phyloP scores from a whole-genome alignment of 225 moss, liverwort and hornwort species.

The Climacium dendroides region DNA sequence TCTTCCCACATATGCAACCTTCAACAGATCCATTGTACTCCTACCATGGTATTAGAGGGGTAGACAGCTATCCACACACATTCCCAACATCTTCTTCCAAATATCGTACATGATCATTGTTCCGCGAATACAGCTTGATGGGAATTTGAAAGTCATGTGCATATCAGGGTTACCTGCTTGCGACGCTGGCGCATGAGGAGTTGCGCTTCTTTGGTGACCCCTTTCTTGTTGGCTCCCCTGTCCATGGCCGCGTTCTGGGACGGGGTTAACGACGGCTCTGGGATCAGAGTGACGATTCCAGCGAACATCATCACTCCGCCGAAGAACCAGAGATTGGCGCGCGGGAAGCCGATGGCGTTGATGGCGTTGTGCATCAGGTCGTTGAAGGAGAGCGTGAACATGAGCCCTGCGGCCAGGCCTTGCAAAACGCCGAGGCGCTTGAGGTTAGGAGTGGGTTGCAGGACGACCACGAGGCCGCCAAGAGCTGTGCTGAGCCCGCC shows the following conservation, averaged over 20 bases:
- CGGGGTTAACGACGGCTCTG: slow-evolving; percentile 62
- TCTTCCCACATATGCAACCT: neutral
- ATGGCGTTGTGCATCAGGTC: slow-evolving; percentile 99
- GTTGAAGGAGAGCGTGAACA: slow-evolving; percentile 90
- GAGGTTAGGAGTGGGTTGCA: slow-evolving; percentile 81
- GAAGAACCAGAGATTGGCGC: slow-evolving; percentile 93
- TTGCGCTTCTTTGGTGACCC: slow-evolving; percentile 2
- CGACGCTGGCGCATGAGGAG: slow-evolving; percentile 29
- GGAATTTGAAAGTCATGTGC: neutral
- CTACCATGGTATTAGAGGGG: neutral
- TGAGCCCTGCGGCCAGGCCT: slow-evolving; percentile 89
- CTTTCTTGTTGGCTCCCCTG: slow-evolving; percentile 8
- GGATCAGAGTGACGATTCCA: slow-evolving; percentile 71
- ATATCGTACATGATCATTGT: neutral
- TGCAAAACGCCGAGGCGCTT: slow-evolving; percentile 79
- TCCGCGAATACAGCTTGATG: neutral
- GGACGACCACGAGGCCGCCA: slow-evolving; percentile 84
- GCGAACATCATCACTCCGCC: slow-evolving; percentile 90
- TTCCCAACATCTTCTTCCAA: neutral
- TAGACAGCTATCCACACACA: neutral
- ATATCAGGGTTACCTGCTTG: slow-evolving; percentile 3
- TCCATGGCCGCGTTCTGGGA: slow-evolving; percentile 49
- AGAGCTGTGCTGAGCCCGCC: slow-evolving; percentile 60
- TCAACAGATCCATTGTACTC: neutral
- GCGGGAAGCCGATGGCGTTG: slow-evolving; percentile 85